Percentiles rank a stretch among this genome's conserved stretches.
Evolutionary conservation across 805 yeast genomes (phyloP).

Genomic region (Nakazawaea molendinolei): DNA sequence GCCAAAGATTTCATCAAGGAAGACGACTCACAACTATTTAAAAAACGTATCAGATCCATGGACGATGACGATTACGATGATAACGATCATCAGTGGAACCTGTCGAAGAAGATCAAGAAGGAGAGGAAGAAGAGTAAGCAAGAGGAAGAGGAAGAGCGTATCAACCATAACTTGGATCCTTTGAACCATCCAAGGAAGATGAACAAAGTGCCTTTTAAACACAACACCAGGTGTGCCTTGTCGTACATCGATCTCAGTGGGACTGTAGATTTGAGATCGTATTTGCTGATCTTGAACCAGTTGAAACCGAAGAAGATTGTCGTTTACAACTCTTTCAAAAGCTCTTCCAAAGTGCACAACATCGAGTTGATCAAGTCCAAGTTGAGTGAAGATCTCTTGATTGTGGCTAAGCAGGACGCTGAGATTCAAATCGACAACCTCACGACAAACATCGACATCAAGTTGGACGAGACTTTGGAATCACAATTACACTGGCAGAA

Average conservation of each 20-base stretch:
- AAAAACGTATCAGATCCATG: slow-evolving; percentile 13
- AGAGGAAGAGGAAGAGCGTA: slow-evolving; percentile 14
- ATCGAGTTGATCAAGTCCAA: background rate
- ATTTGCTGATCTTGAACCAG: slow-evolving; percentile 68
- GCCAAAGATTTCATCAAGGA: slow-evolving; percentile 53
- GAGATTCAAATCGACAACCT: slow-evolving; percentile 46
- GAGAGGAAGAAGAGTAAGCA: slow-evolving; percentile 17
- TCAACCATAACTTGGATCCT: slow-evolving; percentile 36
- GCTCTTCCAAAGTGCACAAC: slow-evolving; percentile 10
- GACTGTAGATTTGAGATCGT: slow-evolving; percentile 75
- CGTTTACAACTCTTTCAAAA: slow-evolving; percentile 33
- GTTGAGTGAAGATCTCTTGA: slow-evolving; percentile 13
- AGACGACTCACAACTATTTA: slow-evolving; percentile 35
- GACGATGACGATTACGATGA: slow-evolving; percentile 15
- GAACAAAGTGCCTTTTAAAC: slow-evolving; percentile 22
- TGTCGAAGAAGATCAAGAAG: slow-evolving; percentile 27
- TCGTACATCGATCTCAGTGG: slow-evolving; percentile 80
- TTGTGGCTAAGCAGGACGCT: slow-evolving; percentile 30
- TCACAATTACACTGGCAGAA: slow-evolving; percentile 74
- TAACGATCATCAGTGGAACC: slow-evolving; percentile 27
- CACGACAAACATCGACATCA: slow-evolving; percentile 48
- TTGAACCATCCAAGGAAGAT: slow-evolving; percentile 44
- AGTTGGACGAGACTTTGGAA: slow-evolving; percentile 59
- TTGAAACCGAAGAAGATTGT: slow-evolving; percentile 73
- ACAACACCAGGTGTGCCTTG: slow-evolving; percentile 60